Evolutionary conservation across 2,329 filamentous ascomycete genomes (phyloP).

Genomic region (Cercospora sesami): DNA sequence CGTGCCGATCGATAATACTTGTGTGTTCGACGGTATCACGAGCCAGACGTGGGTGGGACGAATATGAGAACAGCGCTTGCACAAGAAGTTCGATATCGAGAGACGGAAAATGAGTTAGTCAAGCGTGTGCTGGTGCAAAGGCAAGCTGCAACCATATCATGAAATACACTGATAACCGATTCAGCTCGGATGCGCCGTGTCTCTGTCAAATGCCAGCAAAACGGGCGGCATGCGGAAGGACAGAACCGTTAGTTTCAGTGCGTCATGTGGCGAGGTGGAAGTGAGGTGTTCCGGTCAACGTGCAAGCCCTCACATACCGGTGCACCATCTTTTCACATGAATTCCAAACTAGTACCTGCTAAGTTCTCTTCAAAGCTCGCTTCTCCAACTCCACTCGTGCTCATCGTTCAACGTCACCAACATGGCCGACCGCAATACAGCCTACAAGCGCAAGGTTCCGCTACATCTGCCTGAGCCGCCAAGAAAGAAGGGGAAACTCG

Average conservation of each 20-base stretch:
- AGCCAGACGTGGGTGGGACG: constrained; percentile 49
- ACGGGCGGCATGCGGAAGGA: neutral
- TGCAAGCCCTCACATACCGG: neutral
- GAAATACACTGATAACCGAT: neutral
- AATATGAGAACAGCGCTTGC: constrained; percentile 15
- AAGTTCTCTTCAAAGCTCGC: neutral
- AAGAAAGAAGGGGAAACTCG: neutral
- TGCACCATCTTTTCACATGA: neutral
- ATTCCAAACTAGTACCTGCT: neutral
- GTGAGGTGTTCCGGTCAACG: neutral
- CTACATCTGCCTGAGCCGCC: neutral
- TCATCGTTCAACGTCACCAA: neutral
- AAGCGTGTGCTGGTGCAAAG: neutral
- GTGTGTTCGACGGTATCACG: constrained; percentile 61
- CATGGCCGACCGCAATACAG: neutral
- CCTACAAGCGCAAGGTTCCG: neutral
- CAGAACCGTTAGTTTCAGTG: neutral
- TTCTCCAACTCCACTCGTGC: neutral
- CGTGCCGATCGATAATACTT: constrained; percentile 63
- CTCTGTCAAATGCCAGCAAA: neutral
- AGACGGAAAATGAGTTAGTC: neutral
- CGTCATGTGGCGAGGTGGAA: neutral
- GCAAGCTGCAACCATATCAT: neutral
- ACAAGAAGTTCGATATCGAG: neutral
- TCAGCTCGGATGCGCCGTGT: neutral